phyloP scores from a whole-genome alignment of 2,329 filamentous ascomycete species.

The Fusarium nisikadoi region DNA sequence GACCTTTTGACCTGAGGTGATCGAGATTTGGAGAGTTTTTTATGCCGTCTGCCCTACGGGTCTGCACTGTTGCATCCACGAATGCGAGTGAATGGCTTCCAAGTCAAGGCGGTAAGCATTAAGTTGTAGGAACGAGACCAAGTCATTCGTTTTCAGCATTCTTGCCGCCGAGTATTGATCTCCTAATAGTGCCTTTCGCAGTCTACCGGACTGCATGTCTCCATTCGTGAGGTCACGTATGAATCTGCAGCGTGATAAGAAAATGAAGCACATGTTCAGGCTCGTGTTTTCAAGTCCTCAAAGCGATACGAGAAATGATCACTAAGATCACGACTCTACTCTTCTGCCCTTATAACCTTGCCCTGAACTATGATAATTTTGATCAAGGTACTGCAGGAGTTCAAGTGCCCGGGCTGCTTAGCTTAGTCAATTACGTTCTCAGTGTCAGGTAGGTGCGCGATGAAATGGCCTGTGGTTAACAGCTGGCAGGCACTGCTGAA shows the following conservation, averaged over 20 bases:
- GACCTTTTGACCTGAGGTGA: rapidly evolving
- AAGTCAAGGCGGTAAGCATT: rapidly evolving
- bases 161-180: no score
- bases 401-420: rapidly evolving
- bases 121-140: rapidly evolving
- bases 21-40: background rate
- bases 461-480: rapidly evolving
- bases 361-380: background rate
- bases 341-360: rapidly evolving
- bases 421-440: background rate
- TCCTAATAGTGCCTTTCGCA: background rate
- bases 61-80: background rate
- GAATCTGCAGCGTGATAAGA: rapidly evolving
- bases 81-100: background rate
- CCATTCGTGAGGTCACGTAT: rapidly evolving
- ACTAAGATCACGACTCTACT: rapidly evolving
- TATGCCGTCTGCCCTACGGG: no score
- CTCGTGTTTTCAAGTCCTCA: background rate
- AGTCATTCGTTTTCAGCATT: background rate
- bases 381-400: rapidly evolving
- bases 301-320: background rate
- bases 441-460: background rate
- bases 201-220: background rate
- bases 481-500: background rate
- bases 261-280: background rate